phyloP scores from a whole-genome alignment of 2,329 filamentous ascomycete species.

The Purpureocillium lavendulum region DNA sequence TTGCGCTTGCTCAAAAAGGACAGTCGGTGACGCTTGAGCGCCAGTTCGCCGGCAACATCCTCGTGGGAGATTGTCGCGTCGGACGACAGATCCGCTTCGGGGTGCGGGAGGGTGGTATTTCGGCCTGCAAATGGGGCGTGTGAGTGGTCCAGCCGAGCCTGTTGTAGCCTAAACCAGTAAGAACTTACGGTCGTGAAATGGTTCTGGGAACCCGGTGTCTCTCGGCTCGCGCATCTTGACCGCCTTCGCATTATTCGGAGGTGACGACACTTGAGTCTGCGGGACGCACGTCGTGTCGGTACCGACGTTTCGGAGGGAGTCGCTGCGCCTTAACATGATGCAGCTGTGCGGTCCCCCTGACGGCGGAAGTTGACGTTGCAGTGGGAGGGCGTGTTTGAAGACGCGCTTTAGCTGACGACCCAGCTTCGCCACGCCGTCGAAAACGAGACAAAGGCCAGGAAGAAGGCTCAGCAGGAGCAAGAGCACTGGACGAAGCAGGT shows the following conservation, averaged over 20 bases:
- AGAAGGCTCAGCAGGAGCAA: too few species aligned
- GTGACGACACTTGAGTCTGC: slow-evolving; percentile 19
- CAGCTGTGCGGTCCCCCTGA: background rate
- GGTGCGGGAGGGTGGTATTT: slow-evolving; percentile 55
- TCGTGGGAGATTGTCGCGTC: slow-evolving; percentile 48
- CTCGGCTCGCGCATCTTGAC: slow-evolving; percentile 14
- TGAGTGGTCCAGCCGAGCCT: background rate
- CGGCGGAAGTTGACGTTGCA: background rate
- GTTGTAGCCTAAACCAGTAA: too few species aligned
- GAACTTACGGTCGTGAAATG: slow-evolving; percentile 37
- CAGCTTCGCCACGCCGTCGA: background rate
- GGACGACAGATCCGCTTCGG: slow-evolving; percentile 49
- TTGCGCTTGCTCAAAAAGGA: slow-evolving; percentile 39
- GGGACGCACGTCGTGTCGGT: slow-evolving; percentile 6
- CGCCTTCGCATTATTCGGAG: slow-evolving; percentile 12
- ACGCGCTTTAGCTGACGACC: background rate
- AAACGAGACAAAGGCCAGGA: background rate
- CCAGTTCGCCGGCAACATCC: slow-evolving; percentile 37
- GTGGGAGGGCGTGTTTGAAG: too few species aligned
- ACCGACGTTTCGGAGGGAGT: slow-evolving; percentile 2
- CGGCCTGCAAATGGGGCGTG: slow-evolving; percentile 22
- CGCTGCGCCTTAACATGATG: background rate
- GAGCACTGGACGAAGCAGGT: background rate
- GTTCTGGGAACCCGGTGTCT: slow-evolving; percentile 45
- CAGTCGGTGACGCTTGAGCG: slow-evolving; percentile 33